phyloP scores from a whole-genome alignment of 208 protist species.

The Crithidia acanthocephali region DNA sequence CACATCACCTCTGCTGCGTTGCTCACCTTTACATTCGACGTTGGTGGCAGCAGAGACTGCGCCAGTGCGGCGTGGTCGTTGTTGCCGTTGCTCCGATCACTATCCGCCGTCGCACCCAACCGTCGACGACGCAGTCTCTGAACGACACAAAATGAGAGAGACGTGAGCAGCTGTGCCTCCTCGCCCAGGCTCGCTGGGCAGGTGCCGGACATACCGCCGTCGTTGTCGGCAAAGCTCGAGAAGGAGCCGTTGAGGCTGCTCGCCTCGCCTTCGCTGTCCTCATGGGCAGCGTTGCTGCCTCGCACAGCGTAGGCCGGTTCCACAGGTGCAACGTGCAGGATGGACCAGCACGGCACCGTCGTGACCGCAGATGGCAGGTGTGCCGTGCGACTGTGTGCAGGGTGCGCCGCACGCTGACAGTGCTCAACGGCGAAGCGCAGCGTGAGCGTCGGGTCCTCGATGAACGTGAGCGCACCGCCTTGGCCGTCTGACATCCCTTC shows the following conservation, averaged over 20 bases:
- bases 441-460: conserved; percentile 32
- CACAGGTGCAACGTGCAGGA: conserved; percentile 23
- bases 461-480: conserved; percentile 13
- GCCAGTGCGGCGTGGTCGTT: not conserved
- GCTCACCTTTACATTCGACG: not conserved
- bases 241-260: conserved; percentile 1
- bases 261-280: not conserved
- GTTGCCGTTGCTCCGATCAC: not conserved
- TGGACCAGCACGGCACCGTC: conserved; percentile 24
- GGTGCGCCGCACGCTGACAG: not conserved
- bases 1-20: not conserved
- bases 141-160: conserved; percentile 5
- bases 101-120: not conserved
- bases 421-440: not conserved
- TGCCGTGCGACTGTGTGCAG: not conserved
- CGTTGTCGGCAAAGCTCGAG: not conserved
- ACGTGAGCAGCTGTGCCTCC: conserved; percentile 32
- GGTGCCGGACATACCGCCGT: not conserved
- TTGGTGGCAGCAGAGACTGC: not conserved
- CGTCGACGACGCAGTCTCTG: not conserved
- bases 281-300: not conserved
- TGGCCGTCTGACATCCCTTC: conserved; percentile 13
- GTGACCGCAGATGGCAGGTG: conserved; percentile 14
- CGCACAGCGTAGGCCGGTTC: not conserved
- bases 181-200: conserved; percentile 9